A percentile compares a stretch with the other conserved stretches of the same genome.
phyloP scores from a whole-genome alignment of 2,329 filamentous ascomycete genomes.

The Phaeosphaeria sp. region DNA sequence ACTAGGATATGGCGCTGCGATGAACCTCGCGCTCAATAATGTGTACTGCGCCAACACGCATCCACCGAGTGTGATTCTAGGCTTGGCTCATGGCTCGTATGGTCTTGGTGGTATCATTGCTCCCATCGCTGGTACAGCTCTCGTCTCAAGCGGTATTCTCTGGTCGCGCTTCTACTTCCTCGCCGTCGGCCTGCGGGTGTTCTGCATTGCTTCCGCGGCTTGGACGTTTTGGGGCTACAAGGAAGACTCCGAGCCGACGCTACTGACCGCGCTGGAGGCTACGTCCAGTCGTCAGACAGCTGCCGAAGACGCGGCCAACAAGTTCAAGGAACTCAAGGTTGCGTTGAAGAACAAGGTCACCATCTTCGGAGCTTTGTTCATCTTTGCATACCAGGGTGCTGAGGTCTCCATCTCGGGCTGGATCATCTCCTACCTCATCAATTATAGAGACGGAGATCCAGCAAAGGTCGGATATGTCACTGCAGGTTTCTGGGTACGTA shows the following conservation, averaged over 20 bases:
- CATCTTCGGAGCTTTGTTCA: conserved; percentile 77
- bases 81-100: conserved; percentile 70
- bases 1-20: conserved; percentile 61
- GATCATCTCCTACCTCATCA: conserved; percentile 86
- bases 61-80: conserved; percentile 61
- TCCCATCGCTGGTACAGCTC: conserved; percentile 75
- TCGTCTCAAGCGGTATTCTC: conserved; percentile 66
- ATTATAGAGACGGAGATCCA: conserved; percentile 72
- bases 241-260: conserved; percentile 59
- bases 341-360: conserved; percentile 65
- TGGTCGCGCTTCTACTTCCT: conserved; percentile 81
- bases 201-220: conserved; percentile 64
- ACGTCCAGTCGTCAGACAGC: conserved; percentile 51
- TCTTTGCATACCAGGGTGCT: conserved; percentile 85
- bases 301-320: conserved; percentile 48
- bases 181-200: conserved; percentile 63
- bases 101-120: conserved; percentile 62
- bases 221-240: conserved; percentile 78
- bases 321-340: conserved; percentile 57
- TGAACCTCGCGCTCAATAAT: conserved; percentile 63
- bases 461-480: conserved; percentile 80
- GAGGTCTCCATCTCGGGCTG: conserved; percentile 86
- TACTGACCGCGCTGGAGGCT: conserved; percentile 54
- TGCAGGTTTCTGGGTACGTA: conserved; percentile 67
- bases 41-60: conserved; percentile 63